phyloP scores from a whole-genome alignment of 441 rosid species.

The Jatropha multifida region DNA sequence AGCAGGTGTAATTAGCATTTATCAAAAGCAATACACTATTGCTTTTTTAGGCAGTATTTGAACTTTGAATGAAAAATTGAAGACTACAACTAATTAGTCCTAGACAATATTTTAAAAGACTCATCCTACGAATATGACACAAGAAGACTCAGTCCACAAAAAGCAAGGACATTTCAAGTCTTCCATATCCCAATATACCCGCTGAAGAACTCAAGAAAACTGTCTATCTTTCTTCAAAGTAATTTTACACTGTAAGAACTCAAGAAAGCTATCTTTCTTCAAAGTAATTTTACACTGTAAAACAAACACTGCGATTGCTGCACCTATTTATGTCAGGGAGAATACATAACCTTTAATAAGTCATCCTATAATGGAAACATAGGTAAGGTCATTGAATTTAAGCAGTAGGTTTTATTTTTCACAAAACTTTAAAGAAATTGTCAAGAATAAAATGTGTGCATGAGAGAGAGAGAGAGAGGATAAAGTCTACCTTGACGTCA shows the following conservation, averaged over 20 bases:
- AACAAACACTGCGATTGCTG: background rate
- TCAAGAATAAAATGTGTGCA: background rate
- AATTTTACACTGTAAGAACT: background rate
- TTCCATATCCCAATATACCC: background rate
- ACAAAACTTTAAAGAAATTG: background rate
- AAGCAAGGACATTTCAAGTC: background rate
- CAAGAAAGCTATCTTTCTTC: background rate
- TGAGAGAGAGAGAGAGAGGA: background rate
- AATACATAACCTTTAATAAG: background rate
- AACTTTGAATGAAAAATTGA: background rate
- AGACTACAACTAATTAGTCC: background rate
- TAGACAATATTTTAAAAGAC: background rate
- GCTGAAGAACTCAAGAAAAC: background rate
- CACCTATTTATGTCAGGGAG: background rate
- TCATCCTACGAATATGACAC: background rate
- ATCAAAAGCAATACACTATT: background rate
- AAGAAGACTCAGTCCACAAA: background rate
- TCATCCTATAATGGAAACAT: background rate
- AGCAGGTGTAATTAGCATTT: background rate
- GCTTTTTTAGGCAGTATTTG: background rate
- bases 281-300: background rate
- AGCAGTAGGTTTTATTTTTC: background rate
- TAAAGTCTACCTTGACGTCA: slow-evolving; percentile 83
- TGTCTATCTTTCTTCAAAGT: background rate
- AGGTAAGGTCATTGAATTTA: background rate